Base-by-base conservation (phyloP, 2,329 filamentous ascomycete species). In the Talaromyces islandicus region DNA sequence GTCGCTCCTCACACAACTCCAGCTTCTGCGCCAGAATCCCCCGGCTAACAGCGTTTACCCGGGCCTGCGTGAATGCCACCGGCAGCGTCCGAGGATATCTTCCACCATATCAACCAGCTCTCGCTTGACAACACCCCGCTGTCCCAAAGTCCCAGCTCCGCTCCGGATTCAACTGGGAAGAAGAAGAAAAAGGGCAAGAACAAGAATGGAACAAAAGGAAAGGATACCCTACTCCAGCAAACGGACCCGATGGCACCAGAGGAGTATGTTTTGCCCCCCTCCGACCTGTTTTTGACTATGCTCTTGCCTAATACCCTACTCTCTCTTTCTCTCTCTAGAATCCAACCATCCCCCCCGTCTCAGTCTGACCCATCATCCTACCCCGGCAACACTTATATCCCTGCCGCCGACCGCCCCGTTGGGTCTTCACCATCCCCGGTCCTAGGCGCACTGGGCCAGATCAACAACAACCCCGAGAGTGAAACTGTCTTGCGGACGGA, bases 61-160 rank as follows among this genome's bases (percentile, higher is more conserved):
- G 48, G 48, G 57, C 50, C 65, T 65, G 70, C 68, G 76, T 77
- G 72, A 70, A 77, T 77, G 75, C 73, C 71, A 70, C 73, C 73
- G 67, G 73, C 69, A 68, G 70, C 71, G 60, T 73, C 73, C 66
- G 74, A 75, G 70, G 69, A 73, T 64, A 61, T 68, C 59, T 71
- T 71, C 65, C 71, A 68, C 68, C 74, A 72, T 64, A 69, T 72
- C 43, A 73, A 66, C 68, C 74, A 65, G 68, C 72, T 69, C 32
- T 63, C 69, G 52, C 69, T 71, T 64, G 69, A 71, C 63, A 70
- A 71, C 46, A 68, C 58, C 54, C 62, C 71, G 17, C 63, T 69
- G 41, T 57, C 62, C 24, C 66, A 70, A 53, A 70, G 70, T 64
- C 65, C 68, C 57, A 67, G 66, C 57, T 66, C 62, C 55, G 54